Percentiles rank a stretch among this genome's conserved stretches.
Conservation (phyloP, 225 moss, liverwort and hornwort genomes). For the Thuidium tamariscinum region DNA sequence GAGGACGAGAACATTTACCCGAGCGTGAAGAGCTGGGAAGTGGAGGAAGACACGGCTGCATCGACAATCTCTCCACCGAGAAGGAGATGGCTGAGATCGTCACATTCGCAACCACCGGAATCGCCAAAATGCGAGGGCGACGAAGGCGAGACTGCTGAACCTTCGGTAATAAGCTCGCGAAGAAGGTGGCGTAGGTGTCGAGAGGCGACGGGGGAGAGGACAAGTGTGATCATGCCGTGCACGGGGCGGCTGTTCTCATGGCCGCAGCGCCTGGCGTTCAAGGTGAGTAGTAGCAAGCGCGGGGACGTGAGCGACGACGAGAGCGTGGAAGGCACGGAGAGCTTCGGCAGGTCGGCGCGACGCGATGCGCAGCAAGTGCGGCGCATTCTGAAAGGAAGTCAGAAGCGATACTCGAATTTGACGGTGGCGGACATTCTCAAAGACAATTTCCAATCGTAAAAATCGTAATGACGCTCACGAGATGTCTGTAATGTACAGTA, state of each 20-base stretch:
- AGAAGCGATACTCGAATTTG: constrained; percentile 14
- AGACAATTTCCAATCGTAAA: constrained; percentile 12
- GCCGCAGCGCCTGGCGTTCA: constrained; percentile 26
- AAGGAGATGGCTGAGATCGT: not conserved
- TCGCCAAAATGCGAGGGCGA: not conserved
- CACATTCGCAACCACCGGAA: not conserved
- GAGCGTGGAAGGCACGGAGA: not conserved
- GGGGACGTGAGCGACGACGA: constrained; percentile 22
- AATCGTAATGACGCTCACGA: not conserved
- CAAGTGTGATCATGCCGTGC: constrained; percentile 14
- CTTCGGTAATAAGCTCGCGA: not conserved
- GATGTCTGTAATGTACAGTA: not conserved
- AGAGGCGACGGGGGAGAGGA: not conserved
- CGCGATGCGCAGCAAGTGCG: constrained; percentile 34
- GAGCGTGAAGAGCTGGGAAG: constrained; percentile 53
- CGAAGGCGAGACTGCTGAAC: not conserved
- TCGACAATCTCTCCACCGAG: not conserved
- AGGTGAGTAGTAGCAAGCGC: constrained; percentile 9
- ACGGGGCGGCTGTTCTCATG: constrained; percentile 35
- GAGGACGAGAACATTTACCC: constrained; percentile 46
- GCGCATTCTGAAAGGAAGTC: constrained; percentile 23
- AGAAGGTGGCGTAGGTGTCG: constrained; percentile 5
- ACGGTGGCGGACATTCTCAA: constrained; percentile 34
- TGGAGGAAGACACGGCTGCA: constrained; percentile 6
- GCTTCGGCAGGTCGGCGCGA: constrained; percentile 30